Conservation (phyloP, 352 stramenopile species). For the Blastocystis sp. region DNA sequence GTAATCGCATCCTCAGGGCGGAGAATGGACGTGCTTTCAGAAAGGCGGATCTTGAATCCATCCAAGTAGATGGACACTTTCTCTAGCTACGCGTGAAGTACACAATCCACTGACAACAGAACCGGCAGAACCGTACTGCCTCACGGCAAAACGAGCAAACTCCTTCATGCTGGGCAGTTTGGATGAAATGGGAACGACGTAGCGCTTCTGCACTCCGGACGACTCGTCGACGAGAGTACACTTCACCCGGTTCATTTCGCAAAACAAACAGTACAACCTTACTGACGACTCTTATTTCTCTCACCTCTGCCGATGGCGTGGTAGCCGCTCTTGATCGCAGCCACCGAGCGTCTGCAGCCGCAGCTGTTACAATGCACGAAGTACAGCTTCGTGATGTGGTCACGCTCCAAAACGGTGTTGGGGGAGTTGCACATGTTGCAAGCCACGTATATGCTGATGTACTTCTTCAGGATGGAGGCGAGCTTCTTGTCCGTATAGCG, state of each 20-base stretch:
- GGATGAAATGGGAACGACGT: background rate
- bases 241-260: slow-evolving; percentile 13
- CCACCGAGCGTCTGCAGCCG: slow-evolving; percentile 92
- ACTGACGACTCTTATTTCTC: slow-evolving; percentile 70
- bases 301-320: slow-evolving; percentile 87
- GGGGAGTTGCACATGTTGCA: slow-evolving; percentile 98
- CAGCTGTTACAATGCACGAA: slow-evolving; percentile 98
- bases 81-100: background rate
- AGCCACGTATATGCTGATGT: slow-evolving; percentile 96
- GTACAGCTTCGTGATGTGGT: slow-evolving; percentile 93
- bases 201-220: background rate
- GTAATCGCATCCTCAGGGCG: background rate
- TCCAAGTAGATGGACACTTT: background rate
- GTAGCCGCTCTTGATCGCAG: slow-evolving; percentile 95
- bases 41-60: background rate
- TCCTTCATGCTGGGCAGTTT: slow-evolving; percentile 6
- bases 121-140: background rate
- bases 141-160: background rate
- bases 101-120: no score
- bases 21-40: background rate
- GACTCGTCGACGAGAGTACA: background rate
- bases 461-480: slow-evolving; percentile 97
- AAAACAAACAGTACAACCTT: slow-evolving; percentile 28
- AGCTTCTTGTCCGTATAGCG: slow-evolving; percentile 98
- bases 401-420: slow-evolving; percentile 95